Conservation (phyloP, 495 filamentous ascomycete species). For the Physcia stellaris region DNA sequence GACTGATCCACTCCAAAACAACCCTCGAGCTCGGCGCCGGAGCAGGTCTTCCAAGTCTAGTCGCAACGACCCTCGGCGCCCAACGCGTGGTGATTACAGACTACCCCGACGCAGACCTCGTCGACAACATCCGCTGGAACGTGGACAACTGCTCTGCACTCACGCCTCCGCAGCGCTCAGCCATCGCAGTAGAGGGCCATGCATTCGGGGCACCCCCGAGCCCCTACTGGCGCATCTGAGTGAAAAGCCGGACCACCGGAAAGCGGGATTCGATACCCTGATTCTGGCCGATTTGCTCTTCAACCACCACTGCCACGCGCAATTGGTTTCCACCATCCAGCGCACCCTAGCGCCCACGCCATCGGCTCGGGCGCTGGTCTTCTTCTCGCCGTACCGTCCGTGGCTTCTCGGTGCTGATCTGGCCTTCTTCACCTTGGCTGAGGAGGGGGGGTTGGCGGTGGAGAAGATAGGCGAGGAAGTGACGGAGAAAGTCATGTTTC, state of each 20-base stretch:
- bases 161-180: conserved; percentile 18
- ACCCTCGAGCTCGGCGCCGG: conserved; percentile 86
- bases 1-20: conserved; percentile 43
- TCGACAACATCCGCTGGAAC: conserved; percentile 63
- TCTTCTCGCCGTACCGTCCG: conserved; percentile 86
- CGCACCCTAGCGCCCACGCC: conserved; percentile 39
- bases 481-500: conserved; percentile 76
- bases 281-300: conserved; percentile 84
- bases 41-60: conserved; percentile 70
- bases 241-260: conserved; percentile 5
- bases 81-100: conserved; percentile 65
- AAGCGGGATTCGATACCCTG: conserved; percentile 64
- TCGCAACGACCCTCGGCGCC: conserved; percentile 60
- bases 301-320: conserved; percentile 69
- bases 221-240: conserved; percentile 28
- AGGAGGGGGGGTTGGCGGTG: conserved; percentile 53
- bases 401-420: conserved; percentile 78
- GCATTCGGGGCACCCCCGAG: conserved; percentile 58
- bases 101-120: conserved; percentile 69
- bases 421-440: conserved; percentile 66
- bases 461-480: conserved; percentile 67
- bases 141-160: too few species aligned
- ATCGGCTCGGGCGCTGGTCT: conserved; percentile 60
- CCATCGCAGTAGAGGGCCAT: conserved; percentile 50
- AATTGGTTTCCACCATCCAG: conserved; percentile 57